Evolutionary conservation across 768 basidiomycete species (phyloP), one percentile per base, ranked within the genome.

Genomic region (Amanita exitialis): DNA sequence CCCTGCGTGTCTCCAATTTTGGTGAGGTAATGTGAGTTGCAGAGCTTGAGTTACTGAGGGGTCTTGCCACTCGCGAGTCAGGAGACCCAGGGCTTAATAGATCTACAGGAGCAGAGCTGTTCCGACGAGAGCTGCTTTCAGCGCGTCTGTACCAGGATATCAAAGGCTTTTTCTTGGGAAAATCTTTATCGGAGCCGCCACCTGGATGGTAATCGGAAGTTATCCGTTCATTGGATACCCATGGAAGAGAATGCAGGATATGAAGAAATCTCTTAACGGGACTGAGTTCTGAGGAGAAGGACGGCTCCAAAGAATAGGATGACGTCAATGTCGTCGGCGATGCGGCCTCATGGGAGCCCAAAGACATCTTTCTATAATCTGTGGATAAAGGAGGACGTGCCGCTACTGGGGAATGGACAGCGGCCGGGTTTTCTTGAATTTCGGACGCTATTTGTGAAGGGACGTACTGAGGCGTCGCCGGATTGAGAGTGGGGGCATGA

Each of bases 141-240:
- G 15, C 53, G 54, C 42, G 32, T 32, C 50, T 51, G 43, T 72
- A 72, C 70, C 70, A 72, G 4, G 67, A 64, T 2, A 59, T 53
- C 58, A 65, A 55, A 4, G 65, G 64, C 51, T 64, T 67, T 44
- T 58, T 60, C 41, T 53, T 55, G 6, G 49, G 35, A 18, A 27
- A 4, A 2, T 51, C 53, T 43, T 15, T 48, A 36, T 62, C 49
- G 46, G 57, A 15, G 4, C 57, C 59, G 9, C 62, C 62, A 8
- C 62, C 68, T 0, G 77, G 74, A 12, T 69, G 57, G 52, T 78
- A 76, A 51, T 72, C 69, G 6, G 69, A 64, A 1, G 74, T 74
- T 52, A 78, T 69, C 43, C 75, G 66, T 2, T 66, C 61, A 3
- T 64, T 58, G 6, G 75, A 65, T 6, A 75, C 58, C 77, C 77